Base-by-base conservation (phyloP, 148 eudicot species). In the Rhododendron griersonianum region DNA sequence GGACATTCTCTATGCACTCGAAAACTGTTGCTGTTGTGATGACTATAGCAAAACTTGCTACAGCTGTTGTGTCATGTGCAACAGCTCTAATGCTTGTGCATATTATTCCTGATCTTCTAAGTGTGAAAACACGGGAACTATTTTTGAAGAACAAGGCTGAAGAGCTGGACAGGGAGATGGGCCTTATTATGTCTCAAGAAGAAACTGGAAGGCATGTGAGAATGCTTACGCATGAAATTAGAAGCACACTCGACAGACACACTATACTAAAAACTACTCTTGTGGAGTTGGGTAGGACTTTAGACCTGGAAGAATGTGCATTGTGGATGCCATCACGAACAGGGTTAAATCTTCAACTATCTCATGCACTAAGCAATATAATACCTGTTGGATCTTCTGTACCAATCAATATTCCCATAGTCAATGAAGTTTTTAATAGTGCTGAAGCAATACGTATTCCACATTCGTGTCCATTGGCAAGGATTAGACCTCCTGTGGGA, bases 131-230 rank as follows among this genome's bases (percentile, higher is more conserved):
- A 75, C 88, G 98, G 86, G 98, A 94, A 86, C 51, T 88, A 81
- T 91, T 92, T 83, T 84, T 96, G 89, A 93, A 91, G 83, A 92
- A 91, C 83, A 95, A 92, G 86, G 98, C 98, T 21, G 98, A 92
- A 86, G 96, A 95, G 87, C 95, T 96, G 75, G 98, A 96, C 83
- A 90, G 91, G 71, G 98, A 96, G 87, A 96, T 90, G 98, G 98
- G 98, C 19, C 93, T 94, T 51, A 96, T 96, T 81, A 92, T 92
- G 61, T 92, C 92, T 50, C 94, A 94, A 87, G 98, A 96, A 89
- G 98, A 96, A 91, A 95, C 98, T 18, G 98, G 98, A 61, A 91
- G 98, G 85, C 98, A 96, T 87, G 98, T 96, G 13, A 92, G 98
- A 83, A 96, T 96, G 98, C 93, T 96, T 25, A 96, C 98, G 73